Base-by-base conservation (phyloP, 805 yeast species). In the Yarrowia bubula region DNA sequence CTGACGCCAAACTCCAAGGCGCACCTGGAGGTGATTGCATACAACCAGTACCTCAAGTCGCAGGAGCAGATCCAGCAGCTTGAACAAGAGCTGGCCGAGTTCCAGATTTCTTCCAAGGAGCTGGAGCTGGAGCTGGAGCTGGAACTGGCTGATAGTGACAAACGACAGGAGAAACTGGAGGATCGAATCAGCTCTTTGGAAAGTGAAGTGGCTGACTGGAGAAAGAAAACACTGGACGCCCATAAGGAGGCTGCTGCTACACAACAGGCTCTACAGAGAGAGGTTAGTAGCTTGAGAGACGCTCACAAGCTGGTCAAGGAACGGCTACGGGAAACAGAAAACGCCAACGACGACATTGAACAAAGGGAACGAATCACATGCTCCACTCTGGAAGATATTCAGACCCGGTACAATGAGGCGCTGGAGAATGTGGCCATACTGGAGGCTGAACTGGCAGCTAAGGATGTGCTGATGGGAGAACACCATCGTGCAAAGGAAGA, bases 111-210 rank as follows among this genome's bases (percentile, higher is more conserved):
- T 6, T 78, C 81, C 48, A 72, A 75, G 55, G 84, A 80, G 67
- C 71, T 81, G 42, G 84, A 81, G 69, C 72, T 71, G 43, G 84
- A 80, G 63, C 71, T 81, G 38, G 84, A 81, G 70, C 48, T 74
- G 64, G 83, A 81, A 66, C 70, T 78, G 39, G 76, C 69, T n/a
- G 76, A 72, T 28, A 65, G 76, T 22, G 78, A 78, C 22, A 67
- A 66, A 44, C 66, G 68, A 50, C 71, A 71, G 35, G 66, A 65
- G n/a, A 68, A 66, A 28, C 70, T 76, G 35, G 66, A 69, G 37
- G 61, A 67, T 18, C 67, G 67, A 43, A 69, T 75, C 13, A 67
- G 64, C 3, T 48, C 66, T 13, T 61, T 75, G 13, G 64, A 66
- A 11, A 38, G 66, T 4, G 77, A 77, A 43, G 64, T 72, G 8